These are phyloP conservation scores for Cucurbitaria berberidis DNA, from an alignment of 2,329 filamentous ascomycete genomes.

Conservation along the genomic window DNA sequence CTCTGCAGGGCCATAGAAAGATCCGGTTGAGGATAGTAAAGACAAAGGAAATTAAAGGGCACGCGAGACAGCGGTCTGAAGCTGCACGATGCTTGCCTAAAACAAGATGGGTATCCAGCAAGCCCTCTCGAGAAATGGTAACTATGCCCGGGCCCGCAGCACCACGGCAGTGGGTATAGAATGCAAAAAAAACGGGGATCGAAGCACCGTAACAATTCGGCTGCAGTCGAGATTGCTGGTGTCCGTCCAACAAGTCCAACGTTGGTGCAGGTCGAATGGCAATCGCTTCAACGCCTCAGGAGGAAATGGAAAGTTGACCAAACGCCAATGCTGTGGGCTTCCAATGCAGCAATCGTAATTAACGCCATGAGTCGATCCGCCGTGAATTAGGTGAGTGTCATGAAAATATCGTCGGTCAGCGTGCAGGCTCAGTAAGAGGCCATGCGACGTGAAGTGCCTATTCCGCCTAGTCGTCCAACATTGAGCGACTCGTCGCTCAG, in stretches of 20 bases:
- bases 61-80: conserved; percentile 35
- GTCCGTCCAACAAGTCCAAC: conserved; percentile 30
- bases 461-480: conserved; percentile 41
- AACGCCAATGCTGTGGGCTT: conserved; percentile 45
- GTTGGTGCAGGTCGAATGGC: conserved; percentile 37
- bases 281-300: conserved; percentile 47
- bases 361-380: conserved; percentile 47
- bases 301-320: conserved; percentile 28
- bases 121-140: conserved; percentile 32
- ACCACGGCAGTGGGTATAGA: conserved; percentile 39
- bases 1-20: conserved; percentile 37
- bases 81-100: conserved; percentile 34
- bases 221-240: conserved; percentile 24
- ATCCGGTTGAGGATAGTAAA: conserved; percentile 42
- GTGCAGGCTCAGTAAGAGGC: conserved; percentile 45
- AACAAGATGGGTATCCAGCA: conserved; percentile 38
- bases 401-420: conserved; percentile 37
- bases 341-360: conserved; percentile 41
- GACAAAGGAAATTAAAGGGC: conserved; percentile 46
- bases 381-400: conserved; percentile 41
- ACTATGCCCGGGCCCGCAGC: conserved; percentile 25
- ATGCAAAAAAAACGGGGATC: conserved; percentile 36
- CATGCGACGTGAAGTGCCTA: conserved; percentile 45
- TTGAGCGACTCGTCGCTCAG: conserved; percentile 41
- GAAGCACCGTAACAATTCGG: conserved; percentile 24